A percentile compares a stretch with the other conserved stretches of the same genome.
Conservation (phyloP, 2,329 filamentous ascomycete genomes). For the Coccinonectria pachysandricola region DNA sequence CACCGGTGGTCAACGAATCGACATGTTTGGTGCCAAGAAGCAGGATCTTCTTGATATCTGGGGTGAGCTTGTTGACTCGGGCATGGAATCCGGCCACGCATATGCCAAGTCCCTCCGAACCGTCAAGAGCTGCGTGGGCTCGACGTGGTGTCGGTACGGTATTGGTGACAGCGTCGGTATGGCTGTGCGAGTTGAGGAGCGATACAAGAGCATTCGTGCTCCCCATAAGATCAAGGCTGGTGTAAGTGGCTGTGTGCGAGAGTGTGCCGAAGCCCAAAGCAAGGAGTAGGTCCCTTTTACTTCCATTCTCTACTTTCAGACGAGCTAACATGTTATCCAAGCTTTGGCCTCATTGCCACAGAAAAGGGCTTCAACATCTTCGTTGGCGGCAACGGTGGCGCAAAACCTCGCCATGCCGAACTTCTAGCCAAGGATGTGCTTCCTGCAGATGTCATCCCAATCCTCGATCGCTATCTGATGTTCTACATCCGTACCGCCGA, state of each 20-base stretch:
- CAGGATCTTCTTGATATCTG: constrained; percentile 77
- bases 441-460: constrained; percentile 69
- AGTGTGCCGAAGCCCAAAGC: constrained; percentile 85
- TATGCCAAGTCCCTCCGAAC: constrained; percentile 84
- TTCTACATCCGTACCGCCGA: constrained; percentile 93
- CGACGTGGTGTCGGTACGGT: constrained; percentile 83
- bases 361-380: constrained; percentile 93
- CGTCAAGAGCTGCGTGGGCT: constrained; percentile 86
- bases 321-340: constrained; percentile 20
- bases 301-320: not conserved
- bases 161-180: constrained; percentile 86
- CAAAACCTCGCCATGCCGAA: constrained; percentile 72
- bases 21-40: constrained; percentile 86
- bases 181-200: constrained; percentile 77
- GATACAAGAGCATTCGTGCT: constrained; percentile 82
- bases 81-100: constrained; percentile 83
- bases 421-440: constrained; percentile 79
- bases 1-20: constrained; percentile 82
- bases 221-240: constrained; percentile 90
- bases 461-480: constrained; percentile 81
- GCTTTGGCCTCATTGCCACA: constrained; percentile 82
- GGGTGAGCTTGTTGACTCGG: constrained; percentile 67
- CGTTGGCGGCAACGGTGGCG: constrained; percentile 80
- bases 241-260: constrained; percentile 82
- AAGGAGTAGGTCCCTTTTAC: constrained; percentile 55